Percentiles rank a stretch among this genome's conserved stretches.
phyloP scores from a whole-genome alignment of 495 filamentous ascomycete genomes.

The Tetracladium setigerum region DNA sequence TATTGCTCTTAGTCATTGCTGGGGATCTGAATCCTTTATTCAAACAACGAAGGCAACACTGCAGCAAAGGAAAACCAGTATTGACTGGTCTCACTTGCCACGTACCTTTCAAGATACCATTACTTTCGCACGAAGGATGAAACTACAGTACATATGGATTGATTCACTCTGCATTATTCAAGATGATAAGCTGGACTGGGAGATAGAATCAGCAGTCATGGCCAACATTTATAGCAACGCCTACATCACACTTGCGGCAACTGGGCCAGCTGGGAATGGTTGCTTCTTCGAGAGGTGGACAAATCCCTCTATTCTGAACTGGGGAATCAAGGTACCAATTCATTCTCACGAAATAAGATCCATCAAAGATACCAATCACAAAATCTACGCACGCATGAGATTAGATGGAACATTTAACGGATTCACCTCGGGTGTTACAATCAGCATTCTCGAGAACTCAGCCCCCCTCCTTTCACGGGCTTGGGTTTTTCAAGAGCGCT shows the following conservation, averaged over 20 bases:
- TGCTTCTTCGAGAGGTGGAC: background rate
- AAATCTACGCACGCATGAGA: no score
- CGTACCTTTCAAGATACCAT: slow-evolving; percentile 17
- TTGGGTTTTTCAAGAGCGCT: slow-evolving; percentile 16
- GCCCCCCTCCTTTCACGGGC: slow-evolving; percentile 6
- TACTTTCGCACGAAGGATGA: slow-evolving; percentile 6
- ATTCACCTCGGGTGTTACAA: background rate
- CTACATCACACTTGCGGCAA: slow-evolving; percentile 12
- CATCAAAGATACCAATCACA: background rate
- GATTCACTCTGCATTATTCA: slow-evolving; percentile 23
- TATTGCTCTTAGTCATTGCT: slow-evolving; percentile 15
- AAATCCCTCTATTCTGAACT: slow-evolving; percentile 2
- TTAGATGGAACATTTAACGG: background rate
- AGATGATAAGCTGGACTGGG: slow-evolving; percentile 15
- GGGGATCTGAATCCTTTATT: slow-evolving; percentile 6
- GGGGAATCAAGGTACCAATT: background rate
- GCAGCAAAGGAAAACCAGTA: background rate
- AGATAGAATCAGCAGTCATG: slow-evolving; percentile 13
- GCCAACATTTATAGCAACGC: slow-evolving; percentile 14
- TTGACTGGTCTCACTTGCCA: slow-evolving; percentile 7
- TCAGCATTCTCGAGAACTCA: background rate
- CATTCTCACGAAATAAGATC: background rate
- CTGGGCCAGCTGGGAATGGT: slow-evolving; percentile 4
- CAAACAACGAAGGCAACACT: background rate
- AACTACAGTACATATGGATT: slow-evolving; percentile 9